Conservation (phyloP, 2,329 filamentous ascomycete genomes). For the Trichoderma endophyticum region DNA sequence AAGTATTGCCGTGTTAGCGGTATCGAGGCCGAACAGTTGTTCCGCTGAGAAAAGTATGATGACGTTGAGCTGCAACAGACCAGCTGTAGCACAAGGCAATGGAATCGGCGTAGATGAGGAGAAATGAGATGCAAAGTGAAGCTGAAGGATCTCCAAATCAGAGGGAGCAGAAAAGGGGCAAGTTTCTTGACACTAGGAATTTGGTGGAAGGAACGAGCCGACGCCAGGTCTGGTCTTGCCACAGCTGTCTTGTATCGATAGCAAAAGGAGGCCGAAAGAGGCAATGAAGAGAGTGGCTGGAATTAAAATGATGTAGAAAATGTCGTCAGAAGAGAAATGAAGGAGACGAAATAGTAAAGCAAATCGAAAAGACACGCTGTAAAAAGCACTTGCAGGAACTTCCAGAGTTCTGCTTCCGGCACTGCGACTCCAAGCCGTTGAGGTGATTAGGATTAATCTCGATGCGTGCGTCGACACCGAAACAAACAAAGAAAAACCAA, state of each 20-base stretch:
- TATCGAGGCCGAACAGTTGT: neutral
- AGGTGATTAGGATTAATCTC: neutral
- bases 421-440: neutral
- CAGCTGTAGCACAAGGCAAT: neutral
- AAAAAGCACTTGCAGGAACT: neutral
- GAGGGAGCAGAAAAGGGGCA: neutral
- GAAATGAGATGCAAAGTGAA: neutral
- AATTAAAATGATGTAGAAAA: neutral
- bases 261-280: neutral
- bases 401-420: constrained; percentile 16
- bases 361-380: neutral
- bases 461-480: neutral
- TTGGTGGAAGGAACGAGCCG: neutral
- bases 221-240: constrained; percentile 10
- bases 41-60: neutral
- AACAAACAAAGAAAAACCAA: neutral
- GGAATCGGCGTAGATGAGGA: neutral
- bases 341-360: neutral
- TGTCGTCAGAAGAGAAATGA: neutral
- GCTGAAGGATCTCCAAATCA: neutral
- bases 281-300: neutral
- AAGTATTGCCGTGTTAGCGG: neutral
- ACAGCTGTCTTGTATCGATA: neutral
- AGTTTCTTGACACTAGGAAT: neutral
- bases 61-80: neutral